These are phyloP conservation scores for Hygrophila difformis DNA, from an alignment of 257 asterid species.

Conservation along the genomic window DNA sequence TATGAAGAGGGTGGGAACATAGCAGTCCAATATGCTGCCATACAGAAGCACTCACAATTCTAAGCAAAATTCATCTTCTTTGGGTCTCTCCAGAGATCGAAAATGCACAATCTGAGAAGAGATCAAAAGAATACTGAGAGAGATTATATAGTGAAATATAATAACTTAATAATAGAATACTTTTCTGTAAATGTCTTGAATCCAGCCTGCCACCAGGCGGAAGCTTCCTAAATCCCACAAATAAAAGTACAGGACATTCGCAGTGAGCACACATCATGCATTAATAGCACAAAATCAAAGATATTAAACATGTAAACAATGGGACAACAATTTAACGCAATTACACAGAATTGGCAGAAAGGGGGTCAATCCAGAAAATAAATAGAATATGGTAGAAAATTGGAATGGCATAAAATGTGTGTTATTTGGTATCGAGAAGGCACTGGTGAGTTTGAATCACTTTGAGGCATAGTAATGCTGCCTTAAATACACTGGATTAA, in stretches of 20 bases:
- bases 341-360: neutral
- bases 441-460: neutral
- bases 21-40: constrained; percentile 10
- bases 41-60: constrained; percentile 69
- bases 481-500: neutral
- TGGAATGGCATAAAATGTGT: neutral
- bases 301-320: too few relatives aligned
- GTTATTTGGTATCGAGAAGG: constrained; percentile 7
- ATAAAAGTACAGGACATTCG: too few relatives aligned
- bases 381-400: constrained; percentile 2
- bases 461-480: neutral
- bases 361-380: neutral
- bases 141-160: neutral
- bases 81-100: constrained; percentile 83
- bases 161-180: neutral
- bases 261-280: too few relatives aligned
- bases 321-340: too few relatives aligned
- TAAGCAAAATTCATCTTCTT: constrained; percentile 84
- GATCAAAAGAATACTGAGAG: neutral
- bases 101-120: constrained; percentile 77
- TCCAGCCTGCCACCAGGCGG: neutral
- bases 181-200: neutral
- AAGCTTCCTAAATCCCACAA: neutral
- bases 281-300: too few relatives aligned
- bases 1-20: neutral